A percentile compares a stretch with the other conserved stretches of the same genome.
phyloP scores from a whole-genome alignment of 2,329 filamentous ascomycete genomes.

The Sarocladiaceae sp. region DNA sequence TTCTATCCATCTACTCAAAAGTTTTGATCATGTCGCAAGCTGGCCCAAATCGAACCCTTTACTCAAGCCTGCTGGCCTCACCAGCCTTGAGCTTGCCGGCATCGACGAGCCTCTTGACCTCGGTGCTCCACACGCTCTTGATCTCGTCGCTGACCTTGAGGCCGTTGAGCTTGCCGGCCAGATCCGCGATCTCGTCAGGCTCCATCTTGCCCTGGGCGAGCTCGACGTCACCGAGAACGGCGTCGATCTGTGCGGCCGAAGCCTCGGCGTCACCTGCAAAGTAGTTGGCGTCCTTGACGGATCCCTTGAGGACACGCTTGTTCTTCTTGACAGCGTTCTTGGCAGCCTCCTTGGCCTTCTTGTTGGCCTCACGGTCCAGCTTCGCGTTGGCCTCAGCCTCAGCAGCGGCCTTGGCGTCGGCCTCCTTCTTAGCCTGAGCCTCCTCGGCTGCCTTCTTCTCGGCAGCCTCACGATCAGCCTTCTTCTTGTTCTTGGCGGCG shows the following conservation, averaged over 20 bases:
- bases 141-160: conserved; percentile 78
- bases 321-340: conserved; percentile 99
- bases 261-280: conserved; percentile 69
- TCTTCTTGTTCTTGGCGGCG: conserved; percentile 95
- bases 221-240: conserved; percentile 79
- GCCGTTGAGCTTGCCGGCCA: conserved; percentile 74
- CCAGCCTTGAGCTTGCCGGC: conserved; percentile 83
- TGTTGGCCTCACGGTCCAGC: conserved; percentile 70
- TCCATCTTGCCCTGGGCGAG: conserved; percentile 82
- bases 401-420: conserved; percentile 70
- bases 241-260: conserved; percentile 71
- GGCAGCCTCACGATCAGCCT: conserved; percentile 81
- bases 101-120: conserved; percentile 70
- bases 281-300: conserved; percentile 98
- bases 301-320: conserved; percentile 91
- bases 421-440: conserved; percentile 73
- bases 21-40: no score
- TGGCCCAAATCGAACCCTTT: conserved; percentile 15
- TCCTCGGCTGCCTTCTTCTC: conserved; percentile 84
- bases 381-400: conserved; percentile 86
- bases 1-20: not conserved
- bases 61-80: conserved; percentile 63
- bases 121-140: conserved; percentile 72
- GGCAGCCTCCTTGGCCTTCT: conserved; percentile 97
- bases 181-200: conserved; percentile 76